Base-by-base conservation (phyloP, 73 alveolate genomes). In the Loxodes magnus region DNA sequence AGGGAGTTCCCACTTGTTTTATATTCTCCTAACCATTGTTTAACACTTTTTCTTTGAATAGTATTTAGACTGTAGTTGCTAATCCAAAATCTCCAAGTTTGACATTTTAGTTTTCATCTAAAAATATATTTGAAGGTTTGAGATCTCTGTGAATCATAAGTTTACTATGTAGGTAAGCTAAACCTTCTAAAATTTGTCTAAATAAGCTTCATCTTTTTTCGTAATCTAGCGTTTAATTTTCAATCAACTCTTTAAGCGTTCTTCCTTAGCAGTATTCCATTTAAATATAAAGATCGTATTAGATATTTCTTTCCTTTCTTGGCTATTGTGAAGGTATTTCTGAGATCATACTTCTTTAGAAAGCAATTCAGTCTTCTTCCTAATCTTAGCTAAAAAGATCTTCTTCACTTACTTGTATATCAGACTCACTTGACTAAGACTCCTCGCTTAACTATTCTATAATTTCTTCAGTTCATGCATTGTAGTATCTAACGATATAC, bases 31-130 rank as follows among this genome's bases (percentile, higher is more conserved):
- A 46, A 31, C 16, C 15, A 51, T 7, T 41, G 52, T n/a, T 27
- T 43, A 30, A 42, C 34, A 41, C 20, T 50, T 23, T n/a, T 17
- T 21, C 23, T 54, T 42, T 24, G 5, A 7, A 27, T 48, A 35
- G 22, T 54, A 35, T 39, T 36, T 55, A 62, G 33, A 21, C 27
- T 30, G 35, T 58, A 3, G 52, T 29, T 38, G 94, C 98, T 24
- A 91, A 52, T 3, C 98, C 98, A 61, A 91, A 91, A 62, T 91
- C 98, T 9, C 96, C 98, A 5, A 91, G 51, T 63, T 91, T 91
- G 10, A 83, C 88, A 53, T 64, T 62, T 23, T 64, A 51, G 35
- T 71, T 58, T 6, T 70, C 79, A 59, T 87, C 97, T 27, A 91
- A 50, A 64, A 91, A 87, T n/a, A 91, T 87, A 54, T 91, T 91